Evolutionary conservation across 805 yeast genomes (phyloP).

Genomic region (Jamesozyma rosinii): DNA sequence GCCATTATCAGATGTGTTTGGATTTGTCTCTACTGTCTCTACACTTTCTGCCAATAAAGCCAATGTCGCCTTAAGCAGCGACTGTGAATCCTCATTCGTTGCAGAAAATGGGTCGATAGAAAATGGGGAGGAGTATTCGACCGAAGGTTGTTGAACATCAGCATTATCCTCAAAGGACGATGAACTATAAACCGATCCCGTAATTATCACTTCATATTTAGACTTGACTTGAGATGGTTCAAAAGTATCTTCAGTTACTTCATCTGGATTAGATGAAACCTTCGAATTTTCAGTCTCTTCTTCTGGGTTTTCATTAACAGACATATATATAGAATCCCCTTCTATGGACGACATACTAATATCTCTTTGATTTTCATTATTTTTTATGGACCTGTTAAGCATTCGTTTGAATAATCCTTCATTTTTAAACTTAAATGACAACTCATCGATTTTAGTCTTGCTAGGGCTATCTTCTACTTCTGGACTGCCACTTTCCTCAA

Average conservation of each 20-base stretch:
- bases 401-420: not conserved
- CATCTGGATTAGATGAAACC: not conserved
- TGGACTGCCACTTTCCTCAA: not conserved
- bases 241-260: not conserved
- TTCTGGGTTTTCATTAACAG: conserved; percentile 8
- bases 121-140: conserved; percentile 20
- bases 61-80: conserved; percentile 3
- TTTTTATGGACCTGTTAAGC: not conserved
- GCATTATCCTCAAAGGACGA: conserved; percentile 17
- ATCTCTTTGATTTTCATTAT: not conserved
- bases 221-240: not conserved
- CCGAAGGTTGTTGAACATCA: conserved; percentile 2
- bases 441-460: not conserved
- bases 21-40: not conserved
- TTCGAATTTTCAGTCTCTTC: not conserved
- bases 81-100: conserved; percentile 1
- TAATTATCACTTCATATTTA: conserved; percentile 13
- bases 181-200: conserved; percentile 19
- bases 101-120: conserved; percentile 12
- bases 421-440: not conserved
- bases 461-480: not conserved
- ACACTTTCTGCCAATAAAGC: not conserved
- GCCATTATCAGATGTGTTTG: no score
- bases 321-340: conserved; percentile 12
- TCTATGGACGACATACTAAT: not conserved